phyloP scores from a whole-genome alignment of 768 basidiomycete genomes.

The Amylocystis lapponica region DNA sequence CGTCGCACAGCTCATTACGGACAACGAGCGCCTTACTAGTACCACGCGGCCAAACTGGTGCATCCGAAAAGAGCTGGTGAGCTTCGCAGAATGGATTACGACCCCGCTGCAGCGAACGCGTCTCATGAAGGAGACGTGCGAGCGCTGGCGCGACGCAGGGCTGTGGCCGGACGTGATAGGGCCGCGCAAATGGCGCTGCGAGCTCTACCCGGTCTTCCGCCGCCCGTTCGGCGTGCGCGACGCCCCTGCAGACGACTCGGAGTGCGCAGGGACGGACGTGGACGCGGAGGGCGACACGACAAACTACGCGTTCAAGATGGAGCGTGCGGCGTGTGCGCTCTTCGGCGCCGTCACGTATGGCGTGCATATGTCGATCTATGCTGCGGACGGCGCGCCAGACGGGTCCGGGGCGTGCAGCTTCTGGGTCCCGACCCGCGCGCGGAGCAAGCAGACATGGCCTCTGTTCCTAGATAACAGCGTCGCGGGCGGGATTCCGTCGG shows the following conservation, averaged over 20 bases:
- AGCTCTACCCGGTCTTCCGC: constrained; percentile 74
- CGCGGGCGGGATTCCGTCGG: constrained; percentile 87
- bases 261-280: not conserved
- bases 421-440: constrained; percentile 85
- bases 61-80: constrained; percentile 37
- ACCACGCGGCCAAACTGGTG: constrained; percentile 33
- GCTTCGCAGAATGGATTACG: constrained; percentile 46
- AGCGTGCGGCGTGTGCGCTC: constrained; percentile 80
- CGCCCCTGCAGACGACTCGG: constrained; percentile 19
- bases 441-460: constrained; percentile 89
- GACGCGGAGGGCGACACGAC: constrained; percentile 23
- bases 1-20: constrained; percentile 45
- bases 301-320: constrained; percentile 84
- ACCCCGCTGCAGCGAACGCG: constrained; percentile 54
- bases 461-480: constrained; percentile 86
- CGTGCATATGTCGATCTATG: constrained; percentile 81
- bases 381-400: constrained; percentile 36
- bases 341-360: constrained; percentile 92
- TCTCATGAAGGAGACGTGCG: constrained; percentile 61
- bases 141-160: constrained; percentile 67
- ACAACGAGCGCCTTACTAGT: too few species aligned
- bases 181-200: constrained; percentile 76
- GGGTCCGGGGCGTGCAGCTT: constrained; percentile 38
- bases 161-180: constrained; percentile 63
- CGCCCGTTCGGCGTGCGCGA: constrained; percentile 61